Conservation (phyloP, 1,139 yeast genomes). For the Taphrina betulina region DNA sequence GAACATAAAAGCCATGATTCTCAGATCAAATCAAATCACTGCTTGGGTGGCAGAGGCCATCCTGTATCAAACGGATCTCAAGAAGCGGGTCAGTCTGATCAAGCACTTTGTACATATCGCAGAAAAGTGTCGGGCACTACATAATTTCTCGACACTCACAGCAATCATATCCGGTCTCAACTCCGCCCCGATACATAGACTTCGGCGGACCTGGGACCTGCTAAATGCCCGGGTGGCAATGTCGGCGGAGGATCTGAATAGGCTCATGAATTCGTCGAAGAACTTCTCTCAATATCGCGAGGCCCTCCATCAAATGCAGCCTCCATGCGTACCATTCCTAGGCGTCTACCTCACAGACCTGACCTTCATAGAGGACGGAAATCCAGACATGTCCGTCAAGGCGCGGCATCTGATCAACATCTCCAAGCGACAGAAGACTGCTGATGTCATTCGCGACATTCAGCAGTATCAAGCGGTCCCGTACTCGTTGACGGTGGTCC, state of each 20-base stretch:
- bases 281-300: constrained; percentile 88
- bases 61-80: constrained; percentile 59
- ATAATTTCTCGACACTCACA: constrained; percentile 90
- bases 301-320: constrained; percentile 64
- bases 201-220: constrained; percentile 78
- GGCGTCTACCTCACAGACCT: constrained; percentile 89
- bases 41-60: constrained; percentile 81
- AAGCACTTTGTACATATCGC: constrained; percentile 58
- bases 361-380: constrained; percentile 90
- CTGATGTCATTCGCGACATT: constrained; percentile 72
- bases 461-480: constrained; percentile 66
- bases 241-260: constrained; percentile 68
- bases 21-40: constrained; percentile 53
- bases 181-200: constrained; percentile 82
- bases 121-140: constrained; percentile 60
- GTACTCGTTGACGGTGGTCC: constrained; percentile 63
- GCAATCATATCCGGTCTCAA: constrained; percentile 86
- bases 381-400: constrained; percentile 64
- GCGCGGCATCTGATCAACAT: constrained; percentile 67
- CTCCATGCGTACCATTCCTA: constrained; percentile 89
- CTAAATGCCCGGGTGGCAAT: constrained; percentile 57
- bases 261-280: constrained; percentile 81
- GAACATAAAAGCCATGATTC: constrained; percentile 40
- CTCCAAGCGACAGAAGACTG: constrained; percentile 72
- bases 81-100: constrained; percentile 68